Evolutionary conservation across 164 flowering plant genomes (phyloP).

Genomic region (Stephania yunnanensis): DNA sequence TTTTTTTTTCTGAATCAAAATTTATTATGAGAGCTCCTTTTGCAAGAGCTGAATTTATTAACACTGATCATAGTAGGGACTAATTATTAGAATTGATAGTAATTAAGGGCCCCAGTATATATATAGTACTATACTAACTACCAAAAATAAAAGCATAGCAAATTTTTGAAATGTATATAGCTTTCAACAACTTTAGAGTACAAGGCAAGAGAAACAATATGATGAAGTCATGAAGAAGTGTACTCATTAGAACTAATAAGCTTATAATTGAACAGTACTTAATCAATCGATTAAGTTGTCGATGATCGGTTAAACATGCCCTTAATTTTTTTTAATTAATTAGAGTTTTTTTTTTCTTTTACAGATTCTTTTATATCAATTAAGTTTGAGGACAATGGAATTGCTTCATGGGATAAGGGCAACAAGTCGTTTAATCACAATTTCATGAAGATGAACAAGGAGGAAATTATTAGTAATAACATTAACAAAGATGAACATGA

Average conservation of each 20-base stretch:
- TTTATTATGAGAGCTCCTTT: not conserved
- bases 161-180: not conserved
- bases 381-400: conserved; percentile 72
- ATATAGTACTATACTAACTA: not conserved
- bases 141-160: not conserved
- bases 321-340: too few relatives aligned
- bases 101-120: not conserved
- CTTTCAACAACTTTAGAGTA: not conserved
- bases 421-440: conserved; percentile 28
- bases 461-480: conserved; percentile 16
- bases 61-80: not conserved
- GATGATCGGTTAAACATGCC: too few relatives aligned
- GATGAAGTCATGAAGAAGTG: too few relatives aligned
- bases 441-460: conserved; percentile 8
- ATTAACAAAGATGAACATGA: not conserved
- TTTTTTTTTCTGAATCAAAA: too few relatives aligned
- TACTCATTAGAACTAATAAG: too few relatives aligned
- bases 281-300: too few relatives aligned
- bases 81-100: not conserved
- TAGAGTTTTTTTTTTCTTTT: not conserved
- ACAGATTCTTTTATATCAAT: conserved; percentile 88
- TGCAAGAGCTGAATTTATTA: not conserved
- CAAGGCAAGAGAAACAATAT: not conserved
- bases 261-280: too few relatives aligned
- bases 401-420: conserved; percentile 74